Evolutionary conservation across 371 early-diverging fungal species (phyloP).

Genomic region (Saksenaea vasiformis): DNA sequence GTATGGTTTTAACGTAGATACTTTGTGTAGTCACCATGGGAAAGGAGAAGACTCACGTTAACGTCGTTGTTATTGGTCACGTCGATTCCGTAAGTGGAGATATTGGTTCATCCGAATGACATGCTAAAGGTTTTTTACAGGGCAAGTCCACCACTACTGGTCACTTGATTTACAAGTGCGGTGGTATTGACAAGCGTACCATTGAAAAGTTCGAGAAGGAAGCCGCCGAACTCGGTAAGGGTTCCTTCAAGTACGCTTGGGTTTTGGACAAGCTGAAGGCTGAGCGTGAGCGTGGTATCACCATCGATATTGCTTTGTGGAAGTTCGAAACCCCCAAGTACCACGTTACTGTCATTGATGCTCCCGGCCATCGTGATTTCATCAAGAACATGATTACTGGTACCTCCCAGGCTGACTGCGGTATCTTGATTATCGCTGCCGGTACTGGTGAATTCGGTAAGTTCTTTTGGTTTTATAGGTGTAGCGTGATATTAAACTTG

Average conservation of each 20-base stretch:
- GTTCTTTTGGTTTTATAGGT: neutral
- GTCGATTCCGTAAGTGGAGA: constrained; percentile 96
- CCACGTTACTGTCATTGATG: constrained; percentile 95
- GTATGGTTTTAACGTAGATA: neutral
- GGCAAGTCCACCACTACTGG: constrained; percentile 60
- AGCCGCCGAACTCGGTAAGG: constrained; percentile 97
- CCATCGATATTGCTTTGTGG: constrained; percentile 94
- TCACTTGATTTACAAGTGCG: constrained; percentile 98
- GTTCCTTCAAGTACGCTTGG: constrained; percentile 97
- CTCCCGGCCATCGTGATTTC: constrained; percentile 99
- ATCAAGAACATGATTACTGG: constrained; percentile 99
- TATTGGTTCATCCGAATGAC: neutral
- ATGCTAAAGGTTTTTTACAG: constrained; percentile 6
- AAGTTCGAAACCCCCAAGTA: constrained; percentile 97
- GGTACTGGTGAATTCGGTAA: constrained; percentile 93
- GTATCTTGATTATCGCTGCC: constrained; percentile 94
- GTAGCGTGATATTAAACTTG: neutral
- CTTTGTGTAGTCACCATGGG: constrained; percentile 67
- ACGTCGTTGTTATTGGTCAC: constrained; percentile 99
- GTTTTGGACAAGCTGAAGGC: constrained; percentile 97
- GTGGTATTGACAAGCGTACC: constrained; percentile 98
- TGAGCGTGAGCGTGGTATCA: constrained; percentile 97
- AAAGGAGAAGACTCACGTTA: constrained; percentile 93
- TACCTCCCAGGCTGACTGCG: constrained; percentile 79
- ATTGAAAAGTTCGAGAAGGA: constrained; percentile 99